Conservation (phyloP, 2,329 filamentous ascomycete species). For the Pseudopithomyces maydicus region DNA sequence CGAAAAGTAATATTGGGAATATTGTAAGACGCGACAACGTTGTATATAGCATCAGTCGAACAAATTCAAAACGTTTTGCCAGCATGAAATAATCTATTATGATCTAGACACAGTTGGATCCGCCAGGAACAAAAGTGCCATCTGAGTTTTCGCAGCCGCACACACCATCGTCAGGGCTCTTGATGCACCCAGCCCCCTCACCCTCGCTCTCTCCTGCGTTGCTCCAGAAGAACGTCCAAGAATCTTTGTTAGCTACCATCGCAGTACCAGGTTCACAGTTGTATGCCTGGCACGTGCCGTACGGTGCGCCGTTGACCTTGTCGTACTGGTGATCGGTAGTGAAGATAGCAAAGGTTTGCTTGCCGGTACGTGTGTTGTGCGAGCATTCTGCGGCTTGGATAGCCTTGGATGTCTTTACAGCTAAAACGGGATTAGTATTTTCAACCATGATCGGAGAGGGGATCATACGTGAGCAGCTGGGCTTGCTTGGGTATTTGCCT, state of each 20-base stretch:
- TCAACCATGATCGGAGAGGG: background rate
- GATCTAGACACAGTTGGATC: background rate
- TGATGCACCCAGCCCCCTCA: slow-evolving; percentile 33
- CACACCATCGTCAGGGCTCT: slow-evolving; percentile 27
- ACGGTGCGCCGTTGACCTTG: slow-evolving; percentile 49
- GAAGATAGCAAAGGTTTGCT: slow-evolving; percentile 49
- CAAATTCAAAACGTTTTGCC: background rate
- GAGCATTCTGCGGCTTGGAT: slow-evolving; percentile 52
- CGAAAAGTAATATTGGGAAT: too few relatives aligned
- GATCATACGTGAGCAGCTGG: slow-evolving; percentile 28
- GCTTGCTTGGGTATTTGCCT: slow-evolving; percentile 33
- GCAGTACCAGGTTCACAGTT: slow-evolving; percentile 22
- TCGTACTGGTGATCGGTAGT: slow-evolving; percentile 52
- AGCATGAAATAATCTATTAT: background rate
- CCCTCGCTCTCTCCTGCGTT: slow-evolving; percentile 22
- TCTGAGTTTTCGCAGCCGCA: slow-evolving; percentile 34
- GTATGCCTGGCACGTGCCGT: slow-evolving; percentile 50
- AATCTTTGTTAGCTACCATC: slow-evolving; percentile 19
- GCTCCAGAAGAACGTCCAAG: slow-evolving; percentile 33
- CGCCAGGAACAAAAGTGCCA: slow-evolving; percentile 23
- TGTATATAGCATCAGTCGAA: background rate
- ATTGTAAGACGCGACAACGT: too few relatives aligned
- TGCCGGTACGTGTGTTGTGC: slow-evolving; percentile 46
- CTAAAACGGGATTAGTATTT: slow-evolving; percentile 7
- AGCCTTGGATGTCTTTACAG: slow-evolving; percentile 38